These are phyloP conservation scores for Elongisporangium anandrum DNA, from an alignment of 352 stramenopile genomes.

Conservation along the genomic window DNA sequence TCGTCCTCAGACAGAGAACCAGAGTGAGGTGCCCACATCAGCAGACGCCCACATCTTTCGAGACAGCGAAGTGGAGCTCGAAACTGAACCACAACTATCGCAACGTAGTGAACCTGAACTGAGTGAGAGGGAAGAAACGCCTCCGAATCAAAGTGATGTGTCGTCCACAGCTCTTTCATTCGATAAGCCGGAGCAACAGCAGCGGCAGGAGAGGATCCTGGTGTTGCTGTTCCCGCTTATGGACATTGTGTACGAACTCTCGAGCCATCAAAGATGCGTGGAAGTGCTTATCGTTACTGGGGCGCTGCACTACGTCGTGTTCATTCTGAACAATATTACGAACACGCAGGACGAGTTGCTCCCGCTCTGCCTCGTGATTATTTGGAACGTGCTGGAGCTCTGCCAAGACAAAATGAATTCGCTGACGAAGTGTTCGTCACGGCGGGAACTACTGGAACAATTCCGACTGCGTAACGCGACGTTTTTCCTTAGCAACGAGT, in stretches of 20 bases:
- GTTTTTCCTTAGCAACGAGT: constrained; percentile 55
- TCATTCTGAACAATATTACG: constrained; percentile 49
- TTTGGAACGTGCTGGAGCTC: constrained; percentile 76
- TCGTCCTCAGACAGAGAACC: neutral
- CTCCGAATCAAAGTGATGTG: neutral
- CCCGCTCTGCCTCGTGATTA: constrained; percentile 56
- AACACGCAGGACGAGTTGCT: constrained; percentile 65
- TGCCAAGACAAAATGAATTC: constrained; percentile 47
- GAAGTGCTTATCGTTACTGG: constrained; percentile 65
- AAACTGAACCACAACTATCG: neutral
- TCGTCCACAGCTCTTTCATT: neutral
- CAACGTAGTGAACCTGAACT: neutral
- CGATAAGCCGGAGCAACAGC: neutral
- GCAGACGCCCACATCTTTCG: neutral
- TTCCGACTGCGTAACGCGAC: constrained; percentile 62
- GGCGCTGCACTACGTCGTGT: constrained; percentile 60
- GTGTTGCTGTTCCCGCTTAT: constrained; percentile 55
- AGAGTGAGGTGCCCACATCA: neutral
- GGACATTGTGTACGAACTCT: constrained; percentile 64
- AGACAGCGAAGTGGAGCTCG: neutral
- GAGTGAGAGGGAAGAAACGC: neutral
- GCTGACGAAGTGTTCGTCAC: constrained; percentile 32
- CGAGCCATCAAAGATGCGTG: constrained; percentile 53
- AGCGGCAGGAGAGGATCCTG: constrained; percentile 10
- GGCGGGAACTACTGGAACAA: constrained; percentile 50